A percentile compares a stretch with the other conserved stretches of the same genome.
phyloP scores from a whole-genome alignment of 2,329 filamentous ascomycete species.

The Periconia digitata region DNA sequence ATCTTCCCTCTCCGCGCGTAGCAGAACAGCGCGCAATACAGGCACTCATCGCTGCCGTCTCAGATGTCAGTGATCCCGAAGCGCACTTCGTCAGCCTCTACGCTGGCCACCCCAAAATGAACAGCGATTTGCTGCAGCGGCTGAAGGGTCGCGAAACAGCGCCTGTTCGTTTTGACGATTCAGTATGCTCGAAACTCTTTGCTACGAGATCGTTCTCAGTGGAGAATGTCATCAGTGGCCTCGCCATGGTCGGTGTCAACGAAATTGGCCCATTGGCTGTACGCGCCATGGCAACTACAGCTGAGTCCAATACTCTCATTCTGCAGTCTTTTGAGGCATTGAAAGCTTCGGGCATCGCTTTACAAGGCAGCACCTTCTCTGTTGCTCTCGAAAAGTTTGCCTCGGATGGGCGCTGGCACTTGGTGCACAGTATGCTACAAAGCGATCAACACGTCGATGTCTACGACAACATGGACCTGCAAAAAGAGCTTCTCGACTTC shows the following conservation, averaged over 20 bases:
- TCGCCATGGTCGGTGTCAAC: conserved; percentile 70
- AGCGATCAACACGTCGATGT: conserved; percentile 68
- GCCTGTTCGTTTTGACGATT: conserved; percentile 57
- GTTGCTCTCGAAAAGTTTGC: conserved; percentile 67
- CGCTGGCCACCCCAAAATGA: conserved; percentile 18
- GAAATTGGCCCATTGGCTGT: conserved; percentile 75
- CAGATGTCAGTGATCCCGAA: conserved; percentile 9
- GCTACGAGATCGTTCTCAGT: conserved; percentile 74
- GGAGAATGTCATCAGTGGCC: conserved; percentile 69
- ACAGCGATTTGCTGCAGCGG: conserved; percentile 35
- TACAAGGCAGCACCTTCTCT: conserved; percentile 66
- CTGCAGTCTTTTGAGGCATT: conserved; percentile 62
- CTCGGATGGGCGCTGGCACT: conserved; percentile 53
- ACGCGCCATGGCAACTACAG: conserved; percentile 73
- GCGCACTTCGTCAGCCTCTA: conserved; percentile 6
- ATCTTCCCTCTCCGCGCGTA: conserved; percentile 41
- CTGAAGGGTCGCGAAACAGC: conserved; percentile 46
- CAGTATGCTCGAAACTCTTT: conserved; percentile 77
- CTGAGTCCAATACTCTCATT: conserved; percentile 60
- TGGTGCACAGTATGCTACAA: conserved; percentile 55
- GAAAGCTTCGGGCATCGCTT: conserved; percentile 61
- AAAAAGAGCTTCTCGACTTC: conserved; percentile 56
- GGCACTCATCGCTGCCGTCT: conserved; percentile 27
- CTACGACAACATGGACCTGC: conserved; percentile 58
- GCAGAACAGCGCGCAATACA: conserved; percentile 31